Conservation (phyloP, 768 basidiomycete species). For the Cytidiella melzeri region DNA sequence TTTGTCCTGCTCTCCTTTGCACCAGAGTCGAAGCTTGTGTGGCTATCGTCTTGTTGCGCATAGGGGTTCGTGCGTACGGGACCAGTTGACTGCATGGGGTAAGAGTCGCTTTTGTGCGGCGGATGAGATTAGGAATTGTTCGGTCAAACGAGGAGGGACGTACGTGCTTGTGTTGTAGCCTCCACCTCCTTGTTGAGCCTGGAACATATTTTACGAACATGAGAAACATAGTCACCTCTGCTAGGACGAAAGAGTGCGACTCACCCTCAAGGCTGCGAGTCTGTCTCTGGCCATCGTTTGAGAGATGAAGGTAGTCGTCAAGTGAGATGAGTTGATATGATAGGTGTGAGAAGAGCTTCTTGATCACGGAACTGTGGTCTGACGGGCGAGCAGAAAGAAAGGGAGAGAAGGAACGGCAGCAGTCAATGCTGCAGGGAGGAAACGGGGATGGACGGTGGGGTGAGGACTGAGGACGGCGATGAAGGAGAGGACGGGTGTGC, state of each 20-base stretch:
- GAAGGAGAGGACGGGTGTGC: conserved; percentile 1
- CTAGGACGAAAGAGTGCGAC: conserved; percentile 17
- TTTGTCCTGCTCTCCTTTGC: conserved; percentile 55
- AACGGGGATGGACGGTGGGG: conserved; percentile 3
- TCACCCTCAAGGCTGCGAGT: conserved; percentile 80
- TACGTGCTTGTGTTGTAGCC: conserved; percentile 40
- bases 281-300: conserved; percentile 87
- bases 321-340: conserved; percentile 11
- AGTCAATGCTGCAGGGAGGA: conserved; percentile 12
- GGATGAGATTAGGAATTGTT: conserved; percentile 1
- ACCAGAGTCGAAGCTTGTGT: conserved; percentile 64
- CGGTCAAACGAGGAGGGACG: conserved; percentile 21
- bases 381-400: too few species aligned
- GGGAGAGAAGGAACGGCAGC: conserved; percentile 7
- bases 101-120: conserved; percentile 41
- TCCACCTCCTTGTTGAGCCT: conserved; percentile 65
- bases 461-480: neutral
- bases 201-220: neutral
- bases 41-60: conserved; percentile 54
- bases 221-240: neutral
- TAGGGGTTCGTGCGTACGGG: conserved; percentile 46
- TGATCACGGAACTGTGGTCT: too few species aligned
- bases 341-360: too few species aligned
- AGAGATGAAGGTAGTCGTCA: conserved; percentile 19
- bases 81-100: conserved; percentile 62